Percentiles rank a stretch among this genome's conserved stretches.
These are phyloP conservation scores for Setaria italica DNA, from an alignment of 202 grass and related monocot species.

Conservation along the genomic window DNA sequence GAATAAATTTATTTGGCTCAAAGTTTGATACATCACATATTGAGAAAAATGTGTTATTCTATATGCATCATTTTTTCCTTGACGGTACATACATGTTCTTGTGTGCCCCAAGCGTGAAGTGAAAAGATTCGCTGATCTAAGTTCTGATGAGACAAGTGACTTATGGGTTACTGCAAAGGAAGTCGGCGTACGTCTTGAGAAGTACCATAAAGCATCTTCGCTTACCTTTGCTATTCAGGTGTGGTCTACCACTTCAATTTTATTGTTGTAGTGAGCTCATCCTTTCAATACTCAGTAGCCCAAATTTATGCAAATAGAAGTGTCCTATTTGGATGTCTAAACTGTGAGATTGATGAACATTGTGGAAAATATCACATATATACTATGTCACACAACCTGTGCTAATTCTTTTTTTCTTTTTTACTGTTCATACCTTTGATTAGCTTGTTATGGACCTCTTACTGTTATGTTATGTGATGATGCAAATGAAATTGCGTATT, in stretches of 20 bases:
- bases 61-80: constrained; percentile 53
- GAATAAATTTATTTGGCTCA: neutral
- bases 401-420: neutral
- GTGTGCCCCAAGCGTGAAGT: constrained; percentile 83
- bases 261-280: neutral
- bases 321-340: neutral
- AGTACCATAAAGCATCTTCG: constrained; percentile 84
- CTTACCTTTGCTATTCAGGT: constrained; percentile 89
- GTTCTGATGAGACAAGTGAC: constrained; percentile 75
- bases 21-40: constrained; percentile 8
- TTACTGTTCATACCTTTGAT: neutral
- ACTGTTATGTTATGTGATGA: neutral
- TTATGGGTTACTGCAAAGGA: constrained; percentile 90
- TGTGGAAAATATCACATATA: neutral
- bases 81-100: constrained; percentile 81
- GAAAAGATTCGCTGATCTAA: constrained; percentile 84
- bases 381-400: neutral
- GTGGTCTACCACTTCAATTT: constrained; percentile 6
- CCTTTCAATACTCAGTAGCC: neutral
- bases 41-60: neutral
- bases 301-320: neutral
- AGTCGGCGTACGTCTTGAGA: constrained; percentile 64
- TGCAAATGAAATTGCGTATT: neutral
- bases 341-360: neutral
- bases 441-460: constrained; percentile 22